A percentile compares a stretch with the other conserved stretches of the same genome.
Conservation (phyloP, 495 filamentous ascomycete genomes). For the Thermothielavioides terrestris region DNA sequence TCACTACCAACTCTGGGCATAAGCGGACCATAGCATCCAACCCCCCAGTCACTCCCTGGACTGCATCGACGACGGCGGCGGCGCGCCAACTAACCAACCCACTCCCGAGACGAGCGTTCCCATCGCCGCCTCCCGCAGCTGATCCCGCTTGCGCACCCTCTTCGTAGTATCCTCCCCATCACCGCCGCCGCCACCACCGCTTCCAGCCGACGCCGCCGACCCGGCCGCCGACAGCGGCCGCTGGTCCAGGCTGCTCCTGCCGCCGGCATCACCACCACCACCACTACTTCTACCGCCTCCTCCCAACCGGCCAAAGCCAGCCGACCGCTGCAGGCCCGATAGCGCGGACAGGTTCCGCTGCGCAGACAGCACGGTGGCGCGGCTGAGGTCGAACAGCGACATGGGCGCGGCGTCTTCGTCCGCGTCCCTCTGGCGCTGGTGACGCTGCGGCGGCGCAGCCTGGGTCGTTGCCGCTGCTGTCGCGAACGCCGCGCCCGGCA, state of each 20-base stretch:
- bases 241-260: slow-evolving; percentile 10
- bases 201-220: background rate
- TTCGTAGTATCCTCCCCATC: slow-evolving; percentile 33
- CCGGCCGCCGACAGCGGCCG: slow-evolving; percentile 1
- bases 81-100: slow-evolving; percentile 77
- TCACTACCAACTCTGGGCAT: no score
- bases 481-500: slow-evolving; percentile 50
- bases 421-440: slow-evolving; percentile 4
- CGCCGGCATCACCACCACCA: background rate
- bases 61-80: slow-evolving; percentile 33
- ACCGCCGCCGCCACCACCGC: slow-evolving; percentile 6
- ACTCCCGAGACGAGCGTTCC: slow-evolving; percentile 68
- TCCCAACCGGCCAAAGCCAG: background rate
- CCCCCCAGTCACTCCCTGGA: slow-evolving; percentile 5
- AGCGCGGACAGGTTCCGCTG: slow-evolving; percentile 43
- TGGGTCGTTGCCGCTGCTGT: slow-evolving; percentile 14
- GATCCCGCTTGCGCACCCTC: slow-evolving; percentile 67
- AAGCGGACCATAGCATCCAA: no score
- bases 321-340: slow-evolving; percentile 32
- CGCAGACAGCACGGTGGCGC: slow-evolving; percentile 67
- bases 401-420: slow-evolving; percentile 72
- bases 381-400: slow-evolving; percentile 86
- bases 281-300: background rate
- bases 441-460: slow-evolving; percentile 19
- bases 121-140: slow-evolving; percentile 68